These are phyloP conservation scores for Macrotyloma uniflorum DNA, from an alignment of 306 rosid species.

Conservation along the genomic window DNA sequence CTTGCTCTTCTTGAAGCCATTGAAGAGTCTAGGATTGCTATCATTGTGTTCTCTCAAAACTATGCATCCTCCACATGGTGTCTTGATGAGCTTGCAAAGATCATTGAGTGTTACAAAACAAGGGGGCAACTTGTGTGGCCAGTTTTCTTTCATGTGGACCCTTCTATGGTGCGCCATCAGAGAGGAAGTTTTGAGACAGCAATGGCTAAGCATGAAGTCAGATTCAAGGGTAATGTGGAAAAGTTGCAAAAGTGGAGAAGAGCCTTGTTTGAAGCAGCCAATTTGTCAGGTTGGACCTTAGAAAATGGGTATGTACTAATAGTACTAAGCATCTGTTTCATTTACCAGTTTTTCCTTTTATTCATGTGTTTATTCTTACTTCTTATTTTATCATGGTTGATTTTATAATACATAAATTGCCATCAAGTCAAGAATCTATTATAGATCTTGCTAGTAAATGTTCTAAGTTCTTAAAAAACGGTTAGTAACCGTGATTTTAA, in stretches of 20 bases:
- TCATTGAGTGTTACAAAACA: conserved; percentile 32
- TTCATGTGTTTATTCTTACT: not conserved
- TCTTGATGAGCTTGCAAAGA: conserved; percentile 51
- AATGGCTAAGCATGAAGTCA: conserved; percentile 34
- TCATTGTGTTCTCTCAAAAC: conserved; percentile 51
- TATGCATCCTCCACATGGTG: conserved; percentile 52
- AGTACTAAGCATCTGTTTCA: not conserved
- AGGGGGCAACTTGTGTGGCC: conserved; percentile 48
- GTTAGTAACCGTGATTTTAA: too few species aligned
- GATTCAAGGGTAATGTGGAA: not conserved
- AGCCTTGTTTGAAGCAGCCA: conserved; percentile 49
- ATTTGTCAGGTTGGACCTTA: conserved; percentile 50
- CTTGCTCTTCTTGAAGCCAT: conserved; percentile 48
- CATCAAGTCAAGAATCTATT: not conserved
- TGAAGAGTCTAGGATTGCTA: conserved; percentile 48
- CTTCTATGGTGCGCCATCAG: conserved; percentile 47
- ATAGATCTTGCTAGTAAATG: not conserved
- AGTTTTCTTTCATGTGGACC: conserved; percentile 52
- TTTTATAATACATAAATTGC: not conserved
- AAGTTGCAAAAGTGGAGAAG: conserved; percentile 43
- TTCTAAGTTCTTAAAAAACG: not conserved
- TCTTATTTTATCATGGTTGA: not conserved
- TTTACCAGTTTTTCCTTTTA: not conserved
- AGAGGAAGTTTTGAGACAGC: conserved; percentile 26
- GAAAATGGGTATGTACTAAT: conserved; percentile 37